phyloP scores from a whole-genome alignment of 345 rosid species.

The Euclidium syriacum region DNA sequence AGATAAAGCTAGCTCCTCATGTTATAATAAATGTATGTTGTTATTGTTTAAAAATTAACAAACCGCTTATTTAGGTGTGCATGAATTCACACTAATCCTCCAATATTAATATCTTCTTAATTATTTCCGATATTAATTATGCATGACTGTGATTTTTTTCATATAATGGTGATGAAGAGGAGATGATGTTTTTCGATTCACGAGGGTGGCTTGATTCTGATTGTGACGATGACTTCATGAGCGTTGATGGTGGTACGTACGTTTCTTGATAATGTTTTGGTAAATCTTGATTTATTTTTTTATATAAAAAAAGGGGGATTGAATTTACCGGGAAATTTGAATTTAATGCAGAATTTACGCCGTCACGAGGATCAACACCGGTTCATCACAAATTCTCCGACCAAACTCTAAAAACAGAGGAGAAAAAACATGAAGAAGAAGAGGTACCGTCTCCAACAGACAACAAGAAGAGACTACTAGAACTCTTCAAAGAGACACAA shows the following conservation, averaged over 20 bases:
- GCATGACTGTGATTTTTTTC: neutral
- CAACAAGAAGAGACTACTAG: slow-evolving; percentile 68
- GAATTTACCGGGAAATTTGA: neutral
- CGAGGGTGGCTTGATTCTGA: slow-evolving; percentile 78
- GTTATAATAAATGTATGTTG: neutral
- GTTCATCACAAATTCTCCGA: slow-evolving; percentile 42
- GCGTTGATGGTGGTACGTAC: slow-evolving; percentile 81
- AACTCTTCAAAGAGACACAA: slow-evolving; percentile 60
- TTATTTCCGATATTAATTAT: neutral
- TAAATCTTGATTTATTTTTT: neutral
- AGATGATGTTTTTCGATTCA: slow-evolving; percentile 71
- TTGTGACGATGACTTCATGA: slow-evolving; percentile 84
- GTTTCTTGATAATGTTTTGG: neutral
- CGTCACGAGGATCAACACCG: slow-evolving; percentile 77
- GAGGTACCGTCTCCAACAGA: slow-evolving; percentile 35
- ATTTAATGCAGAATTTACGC: slow-evolving; percentile 60
- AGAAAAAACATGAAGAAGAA: slow-evolving; percentile 13
- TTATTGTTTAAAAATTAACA: neutral
- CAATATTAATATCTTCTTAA: neutral
- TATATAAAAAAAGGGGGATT: no score
- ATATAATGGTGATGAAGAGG: slow-evolving; percentile 57
- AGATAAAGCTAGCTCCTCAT: neutral
- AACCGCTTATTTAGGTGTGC: slow-evolving; percentile 13
- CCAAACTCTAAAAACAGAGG: slow-evolving; percentile 33
- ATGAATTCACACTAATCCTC: slow-evolving; percentile 2